Evolutionary conservation across 306 rosid species (phyloP).

Genomic region (Malus domestica): DNA sequence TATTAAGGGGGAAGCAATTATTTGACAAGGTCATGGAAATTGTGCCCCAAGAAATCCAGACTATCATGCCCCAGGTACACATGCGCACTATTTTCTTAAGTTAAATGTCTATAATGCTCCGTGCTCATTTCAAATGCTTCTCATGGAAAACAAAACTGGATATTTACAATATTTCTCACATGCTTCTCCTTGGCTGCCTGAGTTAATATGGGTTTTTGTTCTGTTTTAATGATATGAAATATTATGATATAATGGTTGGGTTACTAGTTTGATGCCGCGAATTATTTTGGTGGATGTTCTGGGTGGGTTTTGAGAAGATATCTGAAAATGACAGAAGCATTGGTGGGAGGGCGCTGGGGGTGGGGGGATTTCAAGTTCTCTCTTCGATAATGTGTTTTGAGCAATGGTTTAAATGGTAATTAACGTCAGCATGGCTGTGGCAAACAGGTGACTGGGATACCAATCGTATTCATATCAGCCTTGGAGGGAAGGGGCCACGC

Average conservation of each 20-base stretch:
- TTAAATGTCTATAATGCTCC: background rate
- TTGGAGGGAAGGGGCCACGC: conserved; percentile 78
- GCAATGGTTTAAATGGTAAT: background rate
- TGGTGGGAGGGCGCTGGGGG: too few species aligned
- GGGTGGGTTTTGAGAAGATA: background rate
- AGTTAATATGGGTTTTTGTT: background rate
- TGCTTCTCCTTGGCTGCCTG: background rate
- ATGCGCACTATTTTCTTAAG: background rate
- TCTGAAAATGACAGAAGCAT: background rate
- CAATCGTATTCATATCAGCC: conserved; percentile 81
- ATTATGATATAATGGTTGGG: background rate
- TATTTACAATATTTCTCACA: background rate
- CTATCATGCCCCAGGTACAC: conserved; percentile 76
- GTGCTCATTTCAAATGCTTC: background rate
- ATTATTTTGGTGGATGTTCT: background rate
- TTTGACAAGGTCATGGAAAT: conserved; percentile 66
- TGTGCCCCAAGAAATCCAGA: conserved; percentile 84
- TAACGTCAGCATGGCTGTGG: conserved; percentile 9
- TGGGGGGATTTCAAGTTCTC: background rate
- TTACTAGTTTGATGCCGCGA: background rate
- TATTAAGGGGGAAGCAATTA: conserved; percentile 51
- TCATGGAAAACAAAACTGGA: background rate
- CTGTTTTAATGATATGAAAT: background rate
- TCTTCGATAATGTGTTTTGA: background rate
- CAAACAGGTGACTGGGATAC: conserved; percentile 79